A percentile compares a stretch with the other conserved stretches of the same genome.
phyloP scores from a whole-genome alignment of 306 rosid species.

The Cucurbita maxima region DNA sequence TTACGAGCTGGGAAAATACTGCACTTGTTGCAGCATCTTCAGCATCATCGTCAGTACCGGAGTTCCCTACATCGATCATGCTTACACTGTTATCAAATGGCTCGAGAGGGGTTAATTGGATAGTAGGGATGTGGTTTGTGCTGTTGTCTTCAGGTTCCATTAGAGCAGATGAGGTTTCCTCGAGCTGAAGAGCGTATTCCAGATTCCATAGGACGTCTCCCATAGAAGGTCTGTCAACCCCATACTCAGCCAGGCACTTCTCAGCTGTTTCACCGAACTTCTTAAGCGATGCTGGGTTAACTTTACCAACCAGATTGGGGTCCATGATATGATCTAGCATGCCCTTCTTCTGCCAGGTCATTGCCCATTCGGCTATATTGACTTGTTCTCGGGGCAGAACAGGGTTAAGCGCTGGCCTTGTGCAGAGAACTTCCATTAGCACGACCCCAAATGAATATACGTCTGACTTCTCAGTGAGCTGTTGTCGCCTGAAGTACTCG shows the following conservation, averaged over 20 bases:
- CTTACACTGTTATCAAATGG: conserved; percentile 73
- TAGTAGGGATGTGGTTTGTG: conserved; percentile 77
- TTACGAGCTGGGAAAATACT: conserved; percentile 87
- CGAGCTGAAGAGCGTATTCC: conserved; percentile 89
- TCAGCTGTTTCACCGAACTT: conserved; percentile 93
- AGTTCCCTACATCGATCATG: conserved; percentile 46
- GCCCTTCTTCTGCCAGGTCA: conserved; percentile 92
- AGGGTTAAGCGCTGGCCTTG: conserved; percentile 92
- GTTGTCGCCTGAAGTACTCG: conserved; percentile 89
- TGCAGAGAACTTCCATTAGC: conserved; percentile 89
- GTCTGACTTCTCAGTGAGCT: conserved; percentile 95
- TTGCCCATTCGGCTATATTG: conserved; percentile 98
- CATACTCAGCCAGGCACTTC: conserved; percentile 86
- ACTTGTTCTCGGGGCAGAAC: conserved; percentile 94
- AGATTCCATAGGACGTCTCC: conserved; percentile 93
- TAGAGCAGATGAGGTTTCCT: conserved; percentile 65
- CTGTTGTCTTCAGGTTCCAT: conserved; percentile 93
- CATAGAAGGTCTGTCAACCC: conserved; percentile 95
- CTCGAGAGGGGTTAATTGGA: conserved; percentile 58
- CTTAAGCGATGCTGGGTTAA: conserved; percentile 74
- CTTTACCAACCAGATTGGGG: conserved; percentile 64
- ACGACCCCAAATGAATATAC: conserved; percentile 96
- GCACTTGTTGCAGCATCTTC: conserved; percentile 84
- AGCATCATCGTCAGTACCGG: conserved; percentile 45
- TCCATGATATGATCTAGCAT: conserved; percentile 96